Evolutionary conservation across 495 filamentous ascomycete genomes (phyloP).

Genomic region (Halenospora varia): DNA sequence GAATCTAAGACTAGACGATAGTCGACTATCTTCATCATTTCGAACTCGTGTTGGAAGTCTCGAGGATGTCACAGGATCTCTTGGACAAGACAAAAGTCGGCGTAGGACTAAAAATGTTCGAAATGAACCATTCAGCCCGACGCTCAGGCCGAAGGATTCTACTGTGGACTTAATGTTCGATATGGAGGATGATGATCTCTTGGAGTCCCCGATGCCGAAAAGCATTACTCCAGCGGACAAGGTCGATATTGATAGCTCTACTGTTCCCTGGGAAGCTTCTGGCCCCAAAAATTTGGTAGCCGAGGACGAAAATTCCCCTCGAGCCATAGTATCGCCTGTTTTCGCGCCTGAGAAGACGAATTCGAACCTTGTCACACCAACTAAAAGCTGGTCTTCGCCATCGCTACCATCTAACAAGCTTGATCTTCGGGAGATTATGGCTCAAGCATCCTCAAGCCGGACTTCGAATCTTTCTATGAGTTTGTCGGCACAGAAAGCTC

Average conservation of each 20-base stretch:
- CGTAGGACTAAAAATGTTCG: slow-evolving; percentile 41
- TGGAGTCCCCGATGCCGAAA: slow-evolving; percentile 11
- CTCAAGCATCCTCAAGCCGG: slow-evolving; percentile 56
- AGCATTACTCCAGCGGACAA: not conserved
- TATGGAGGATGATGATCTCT: slow-evolving; percentile 78
- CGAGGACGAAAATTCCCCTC: not conserved
- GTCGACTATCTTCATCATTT: slow-evolving; percentile 41
- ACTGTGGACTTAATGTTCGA: slow-evolving; percentile 82
- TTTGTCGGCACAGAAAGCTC: slow-evolving; percentile 49
- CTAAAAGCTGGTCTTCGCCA: slow-evolving; percentile 58
- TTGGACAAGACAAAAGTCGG: slow-evolving; percentile 49
- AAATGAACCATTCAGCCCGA: slow-evolving; percentile 49
- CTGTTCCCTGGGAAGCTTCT: slow-evolving; percentile 10
- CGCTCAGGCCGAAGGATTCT: slow-evolving; percentile 61
- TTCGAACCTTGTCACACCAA: not conserved
- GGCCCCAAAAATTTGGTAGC: not conserved
- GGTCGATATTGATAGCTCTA: slow-evolving; percentile 3
- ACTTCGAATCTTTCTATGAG: slow-evolving; percentile 73
- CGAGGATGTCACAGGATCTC: slow-evolving; percentile 52
- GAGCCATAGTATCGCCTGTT: slow-evolving; percentile 1
- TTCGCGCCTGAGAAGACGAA: not conserved
- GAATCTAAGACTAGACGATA: slow-evolving; percentile 56
- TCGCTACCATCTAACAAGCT: slow-evolving; percentile 58
- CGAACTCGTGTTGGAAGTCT: slow-evolving; percentile 45
- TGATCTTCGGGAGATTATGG: slow-evolving; percentile 80